Evolutionary conservation across 805 yeast species (phyloP).

Genomic region (Zygosaccharomyces siamensis): DNA sequence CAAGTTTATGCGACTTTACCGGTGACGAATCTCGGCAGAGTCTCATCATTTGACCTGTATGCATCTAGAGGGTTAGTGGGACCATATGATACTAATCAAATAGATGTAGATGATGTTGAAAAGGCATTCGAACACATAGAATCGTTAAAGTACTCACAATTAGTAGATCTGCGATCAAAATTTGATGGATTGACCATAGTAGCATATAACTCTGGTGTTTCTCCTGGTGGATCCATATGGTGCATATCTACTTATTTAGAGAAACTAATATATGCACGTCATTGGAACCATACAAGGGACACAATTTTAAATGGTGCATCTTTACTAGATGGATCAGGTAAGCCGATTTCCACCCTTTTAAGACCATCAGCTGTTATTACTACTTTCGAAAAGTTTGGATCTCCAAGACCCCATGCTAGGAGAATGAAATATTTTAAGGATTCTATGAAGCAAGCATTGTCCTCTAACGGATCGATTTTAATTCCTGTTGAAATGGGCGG

Average conservation of each 20-base stretch:
- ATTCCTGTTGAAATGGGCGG: constrained; percentile 80
- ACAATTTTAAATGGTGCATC: constrained; percentile 72
- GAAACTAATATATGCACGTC: constrained; percentile 79
- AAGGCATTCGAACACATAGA: constrained; percentile 67
- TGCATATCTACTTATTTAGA: constrained; percentile 66
- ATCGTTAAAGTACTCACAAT: constrained; percentile 75
- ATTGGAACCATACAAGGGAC: constrained; percentile 94
- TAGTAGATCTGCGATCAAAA: constrained; percentile 55
- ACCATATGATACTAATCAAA: constrained; percentile 50
- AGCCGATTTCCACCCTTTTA: constrained; percentile 55
- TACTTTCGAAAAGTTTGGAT: constrained; percentile 52
- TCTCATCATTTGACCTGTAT: constrained; percentile 79
- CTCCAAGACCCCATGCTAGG: constrained; percentile 54
- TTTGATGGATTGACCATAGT: constrained; percentile 60
- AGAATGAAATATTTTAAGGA: constrained; percentile 64
- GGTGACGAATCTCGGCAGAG: constrained; percentile 76
- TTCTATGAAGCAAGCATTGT: constrained; percentile 46
- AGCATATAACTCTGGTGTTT: constrained; percentile 87
- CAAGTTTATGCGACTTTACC: constrained; percentile 90
- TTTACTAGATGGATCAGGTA: constrained; percentile 52
- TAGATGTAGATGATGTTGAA: constrained; percentile 73
- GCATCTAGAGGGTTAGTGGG: constrained; percentile 71
- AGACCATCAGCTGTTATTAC: constrained; percentile 84
- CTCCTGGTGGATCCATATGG: constrained; percentile 94
- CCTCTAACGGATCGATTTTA: constrained; percentile 58